Base-by-base conservation (phyloP, 2,329 filamentous ascomycete species). In the Colletotrichum brevisporum region DNA sequence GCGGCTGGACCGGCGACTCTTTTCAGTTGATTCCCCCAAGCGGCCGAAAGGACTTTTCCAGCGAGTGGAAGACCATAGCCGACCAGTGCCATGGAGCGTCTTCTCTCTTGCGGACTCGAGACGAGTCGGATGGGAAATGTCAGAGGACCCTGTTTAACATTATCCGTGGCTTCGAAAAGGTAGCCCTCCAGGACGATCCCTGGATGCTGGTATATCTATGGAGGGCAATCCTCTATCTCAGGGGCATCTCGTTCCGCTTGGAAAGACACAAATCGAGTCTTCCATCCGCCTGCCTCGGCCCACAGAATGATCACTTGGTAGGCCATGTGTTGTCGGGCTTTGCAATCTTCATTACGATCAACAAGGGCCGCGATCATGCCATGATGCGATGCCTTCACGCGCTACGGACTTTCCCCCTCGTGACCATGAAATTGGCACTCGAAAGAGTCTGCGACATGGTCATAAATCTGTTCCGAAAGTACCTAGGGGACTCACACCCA, bases 171-270 rank as follows among this genome's bases (percentile, higher is more conserved):
- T 18, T 54, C 31, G 26, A 36, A 16, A 39, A 54, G 8, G n/a
- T 54, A 10, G 26, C 13, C 18, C 16, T 3, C 6, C 9, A 54
- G 16, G 31, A 54, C n/a, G 52, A 54, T n/a, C 52, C 52, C 4
- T 54, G 52, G 52, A 54, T 54, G 52, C 52, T 54, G 36, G 52
- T 54, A 16, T 54, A 54, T 54, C 12, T 54, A 10, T 54, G 52
- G 52, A 54, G 52, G 10, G 10, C 36, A 18, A 54, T 54, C 18
- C 27, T 54, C 16, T 54, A 54, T 18, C 27, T 54, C 13, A 54
- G 52, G 27, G 52, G 52, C 18, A 54, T 41, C 5, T 39, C 52
- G 5, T 54, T 54, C 27, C 52, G 52, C 10, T 12, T 54, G n/a
- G 52, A 54, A 21, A 16, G 13, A 6, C 27, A 13, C 4, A 54